Conservation (phyloP, 257 asterid species). For the Petrea volubilis region DNA sequence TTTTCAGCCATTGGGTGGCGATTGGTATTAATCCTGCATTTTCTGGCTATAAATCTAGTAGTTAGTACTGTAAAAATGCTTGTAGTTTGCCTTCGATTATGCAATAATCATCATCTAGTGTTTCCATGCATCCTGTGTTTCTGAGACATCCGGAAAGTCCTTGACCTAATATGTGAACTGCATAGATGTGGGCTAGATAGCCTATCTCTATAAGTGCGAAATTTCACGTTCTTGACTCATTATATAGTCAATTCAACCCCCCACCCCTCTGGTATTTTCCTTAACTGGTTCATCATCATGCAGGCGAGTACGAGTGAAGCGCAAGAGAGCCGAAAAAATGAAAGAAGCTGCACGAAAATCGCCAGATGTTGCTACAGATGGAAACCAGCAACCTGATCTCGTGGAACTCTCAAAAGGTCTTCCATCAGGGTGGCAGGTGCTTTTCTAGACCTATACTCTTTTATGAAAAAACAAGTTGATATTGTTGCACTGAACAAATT, state of each 20-base stretch:
- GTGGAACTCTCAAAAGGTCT: conserved; percentile 66
- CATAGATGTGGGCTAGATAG: not conserved
- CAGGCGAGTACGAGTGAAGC: conserved; percentile 98
- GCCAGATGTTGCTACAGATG: conserved; percentile 40
- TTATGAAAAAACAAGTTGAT: not conserved
- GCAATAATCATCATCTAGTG: not conserved
- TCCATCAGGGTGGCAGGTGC: conserved; percentile 96
- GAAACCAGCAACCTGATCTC: conserved; percentile 55
- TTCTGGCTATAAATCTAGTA: conserved; percentile 16
- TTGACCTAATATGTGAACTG: not conserved
- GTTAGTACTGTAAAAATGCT: not conserved
- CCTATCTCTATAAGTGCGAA: not conserved
- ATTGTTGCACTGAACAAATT: not conserved
- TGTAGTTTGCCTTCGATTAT: not conserved
- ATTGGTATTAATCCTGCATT: conserved; percentile 62
- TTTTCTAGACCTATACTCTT: not conserved
- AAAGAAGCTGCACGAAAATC: conserved; percentile 47
- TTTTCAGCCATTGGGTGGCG: conserved; percentile 98
- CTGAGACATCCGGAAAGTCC: not conserved
- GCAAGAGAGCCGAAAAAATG: conserved; percentile 62
- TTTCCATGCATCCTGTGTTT: not conserved
- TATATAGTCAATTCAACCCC: not conserved
- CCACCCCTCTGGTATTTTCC: conserved; percentile 2
- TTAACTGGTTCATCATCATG: conserved; percentile 27
- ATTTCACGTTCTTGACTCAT: not conserved